Base-by-base conservation (phyloP, 208 protist genomes). In the Crithidia sp. region DNA sequence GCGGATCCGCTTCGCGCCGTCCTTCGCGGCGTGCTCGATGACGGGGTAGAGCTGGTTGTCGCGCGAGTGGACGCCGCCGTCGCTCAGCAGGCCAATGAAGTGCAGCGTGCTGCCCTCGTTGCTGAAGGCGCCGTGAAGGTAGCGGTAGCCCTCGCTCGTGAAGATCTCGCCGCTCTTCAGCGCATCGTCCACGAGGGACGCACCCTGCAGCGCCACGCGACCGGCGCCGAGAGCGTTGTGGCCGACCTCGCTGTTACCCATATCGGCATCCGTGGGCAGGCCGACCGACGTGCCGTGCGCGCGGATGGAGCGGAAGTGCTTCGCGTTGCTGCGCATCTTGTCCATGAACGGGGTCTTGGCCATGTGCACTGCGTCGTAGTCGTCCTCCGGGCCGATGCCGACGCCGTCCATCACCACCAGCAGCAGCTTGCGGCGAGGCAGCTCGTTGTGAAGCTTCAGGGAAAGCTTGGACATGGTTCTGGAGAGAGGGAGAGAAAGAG, bases 181-280 rank as follows among this genome's bases (percentile, higher is more conserved):
- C 44, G 94, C 87, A 37, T 96, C 86, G 63, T 98, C 96, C n/a
- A 99, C 95, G 28, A 99, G 90, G 19, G 96, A 98, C 41, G 97
- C 93, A 56, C 97, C 97, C 79, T 99, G 96, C 60, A 96, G 77
- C 14, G 90, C 88, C 13, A 99, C 91, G 54, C 95, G 91, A 52
- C 97, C 97, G 3, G 93, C 86, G 53, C 97, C 97, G 67, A 99
- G 91, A 6, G 96, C 94, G 79, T 99, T 99, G 86, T 99, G 97
- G 41, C 97, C 97, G 8, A 99, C 97, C 79, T 98, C 96, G 69
- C 91, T 97, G 88, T 98, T 98, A 49, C 97, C 97, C 96, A 98
- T 98, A 71, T 98, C 97, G 4, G 92, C 93, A 56, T 98, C 94
- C 9, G 94, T 95, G 10, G 97, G 97, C 57, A 98, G 86, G 14